A percentile compares a stretch with the other conserved stretches of the same genome.
phyloP scores from a whole-genome alignment of 305 asterid species.

The Fraxinus ornus region DNA sequence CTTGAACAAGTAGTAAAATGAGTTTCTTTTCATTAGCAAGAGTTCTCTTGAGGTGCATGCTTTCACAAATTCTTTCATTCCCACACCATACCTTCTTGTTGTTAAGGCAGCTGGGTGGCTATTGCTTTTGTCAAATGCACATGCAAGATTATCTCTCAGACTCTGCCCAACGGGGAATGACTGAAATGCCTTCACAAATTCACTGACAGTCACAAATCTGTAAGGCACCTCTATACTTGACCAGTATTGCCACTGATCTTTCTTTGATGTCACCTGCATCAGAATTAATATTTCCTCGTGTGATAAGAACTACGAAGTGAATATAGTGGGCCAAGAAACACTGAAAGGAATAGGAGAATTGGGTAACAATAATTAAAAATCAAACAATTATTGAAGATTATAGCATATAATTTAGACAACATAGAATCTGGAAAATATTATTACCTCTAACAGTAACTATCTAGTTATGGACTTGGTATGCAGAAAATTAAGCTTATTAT shows the following conservation, averaged over 20 bases:
- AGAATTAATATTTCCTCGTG: background rate
- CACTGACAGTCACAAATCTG: slow-evolving; percentile 41
- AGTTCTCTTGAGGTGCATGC: slow-evolving; percentile 46
- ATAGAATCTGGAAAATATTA: background rate
- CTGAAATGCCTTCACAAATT: slow-evolving; percentile 42
- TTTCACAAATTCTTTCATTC: slow-evolving; percentile 39
- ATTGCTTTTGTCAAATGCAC: slow-evolving; percentile 45
- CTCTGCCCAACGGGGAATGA: slow-evolving; percentile 42
- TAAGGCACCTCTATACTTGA: slow-evolving; percentile 39
- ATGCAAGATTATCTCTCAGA: slow-evolving; percentile 35
- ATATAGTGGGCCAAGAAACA: background rate
- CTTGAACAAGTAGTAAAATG: slow-evolving; percentile 48
- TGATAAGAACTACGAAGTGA: background rate
- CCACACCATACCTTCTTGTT: slow-evolving; percentile 37
- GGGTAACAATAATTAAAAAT: background rate
- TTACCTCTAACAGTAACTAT: background rate
- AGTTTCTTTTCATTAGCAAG: slow-evolving; percentile 53
- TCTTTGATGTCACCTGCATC: slow-evolving; percentile 52
- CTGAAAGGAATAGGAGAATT: background rate
- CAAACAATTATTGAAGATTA: background rate
- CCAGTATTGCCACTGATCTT: slow-evolving; percentile 69
- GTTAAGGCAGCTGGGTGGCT: slow-evolving; percentile 60
- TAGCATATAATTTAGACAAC: background rate
- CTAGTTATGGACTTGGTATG: background rate
- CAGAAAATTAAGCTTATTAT: background rate